Base-by-base conservation (phyloP, 441 rosid species). In the Macaranga tanarius region DNA sequence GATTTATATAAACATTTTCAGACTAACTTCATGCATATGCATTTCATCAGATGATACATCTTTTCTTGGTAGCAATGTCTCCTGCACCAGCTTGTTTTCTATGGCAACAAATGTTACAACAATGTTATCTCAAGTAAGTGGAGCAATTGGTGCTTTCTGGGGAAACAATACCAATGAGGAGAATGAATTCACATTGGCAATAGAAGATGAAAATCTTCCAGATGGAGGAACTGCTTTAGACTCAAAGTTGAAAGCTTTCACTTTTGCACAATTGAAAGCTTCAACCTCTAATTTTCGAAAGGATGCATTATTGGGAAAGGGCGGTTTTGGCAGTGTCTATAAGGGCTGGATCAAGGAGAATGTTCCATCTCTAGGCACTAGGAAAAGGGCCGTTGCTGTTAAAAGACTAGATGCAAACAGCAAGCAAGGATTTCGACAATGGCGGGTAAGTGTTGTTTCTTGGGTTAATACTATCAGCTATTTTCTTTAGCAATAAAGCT, bases 301-400 rank as follows among this genome's bases (percentile, higher is more conserved):
- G 17, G 87, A 86, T 69, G 79, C 79, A n/a, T 80, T 89, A 66
- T 88, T 92, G 61, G 97, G 97, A 25, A 91, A 86, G 57, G 97
- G 97, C 44, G 94, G 97, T 25, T 90, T 92, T 52, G 97, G 97
- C 15, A 86, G 84, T 75, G 96, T 92, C 56, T 92, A 75, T 65
- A 92, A 87, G 78, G 97, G 97, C 28, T 92, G 89, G 91, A 86
- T 92, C 65, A 91, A 89, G 52, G 89, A 88, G 56, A 90, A 84
- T 69, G 67, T 54, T 0, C 65, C 86, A 0, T 86, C 84, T 10
- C 85, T 80, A 78, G 76, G 25, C 23, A 83, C 76, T 64, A 83
- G 31, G 65, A 88, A 83, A 65, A 76, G 84, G n/a, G 86, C 79
- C 45, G 75, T 92, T 65, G 97, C 96, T 71, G 90, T 90, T n/a